Conservation (phyloP, 257 asterid genomes). For the Capsicum pubescens region DNA sequence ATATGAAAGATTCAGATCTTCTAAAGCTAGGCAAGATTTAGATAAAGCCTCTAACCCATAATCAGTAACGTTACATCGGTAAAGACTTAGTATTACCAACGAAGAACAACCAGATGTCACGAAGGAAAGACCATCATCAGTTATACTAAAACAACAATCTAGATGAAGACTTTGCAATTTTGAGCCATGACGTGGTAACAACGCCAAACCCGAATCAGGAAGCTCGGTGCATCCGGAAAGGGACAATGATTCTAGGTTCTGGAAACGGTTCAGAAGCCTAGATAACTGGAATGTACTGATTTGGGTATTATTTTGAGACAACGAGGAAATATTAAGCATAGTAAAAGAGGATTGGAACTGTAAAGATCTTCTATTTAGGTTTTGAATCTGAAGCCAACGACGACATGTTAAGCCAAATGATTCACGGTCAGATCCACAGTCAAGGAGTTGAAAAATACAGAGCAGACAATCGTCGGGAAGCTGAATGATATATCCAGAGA, state of each 20-base stretch:
- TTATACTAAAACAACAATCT: constrained; percentile 65
- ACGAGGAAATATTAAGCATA: constrained; percentile 40
- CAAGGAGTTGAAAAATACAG: constrained; percentile 58
- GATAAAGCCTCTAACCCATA: constrained; percentile 57
- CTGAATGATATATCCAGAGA: constrained; percentile 35
- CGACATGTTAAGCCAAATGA: constrained; percentile 72
- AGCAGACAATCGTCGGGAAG: constrained; percentile 69
- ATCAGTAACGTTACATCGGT: constrained; percentile 70
- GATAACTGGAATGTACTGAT: constrained; percentile 49
- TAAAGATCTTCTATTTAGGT: constrained; percentile 59
- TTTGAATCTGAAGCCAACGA: constrained; percentile 72
- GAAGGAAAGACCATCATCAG: constrained; percentile 55
- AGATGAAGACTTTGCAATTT: constrained; percentile 51
- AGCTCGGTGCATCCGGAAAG: constrained; percentile 73
- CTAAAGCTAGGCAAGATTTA: constrained; percentile 46
- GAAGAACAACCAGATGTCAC: constrained; percentile 62
- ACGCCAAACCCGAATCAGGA: constrained; percentile 59
- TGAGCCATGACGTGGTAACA: constrained; percentile 47
- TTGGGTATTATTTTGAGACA: constrained; percentile 44
- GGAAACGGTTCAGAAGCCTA: constrained; percentile 59
- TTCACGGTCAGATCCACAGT: constrained; percentile 56
- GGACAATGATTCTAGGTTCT: constrained; percentile 54
- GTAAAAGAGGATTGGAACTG: constrained; percentile 64
- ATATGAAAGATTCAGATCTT: constrained; percentile 66
- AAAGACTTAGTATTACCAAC: constrained; percentile 62